phyloP scores from a whole-genome alignment of 2,329 filamentous ascomycete species.

The Cryphonectria nitschkei region DNA sequence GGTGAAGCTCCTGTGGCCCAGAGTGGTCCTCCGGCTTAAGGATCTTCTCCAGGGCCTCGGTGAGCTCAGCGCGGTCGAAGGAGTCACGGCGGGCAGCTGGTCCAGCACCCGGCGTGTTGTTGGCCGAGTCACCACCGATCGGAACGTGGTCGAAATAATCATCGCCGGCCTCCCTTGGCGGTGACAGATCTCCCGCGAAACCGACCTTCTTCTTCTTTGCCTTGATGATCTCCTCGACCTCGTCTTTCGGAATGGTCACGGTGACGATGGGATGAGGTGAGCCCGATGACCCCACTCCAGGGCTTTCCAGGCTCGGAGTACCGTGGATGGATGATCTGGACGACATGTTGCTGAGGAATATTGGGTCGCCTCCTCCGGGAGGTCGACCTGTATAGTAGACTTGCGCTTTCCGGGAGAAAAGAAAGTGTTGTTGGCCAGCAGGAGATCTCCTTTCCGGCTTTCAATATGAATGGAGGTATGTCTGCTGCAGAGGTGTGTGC shows the following conservation, averaged over 20 bases:
- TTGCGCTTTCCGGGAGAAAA: neutral
- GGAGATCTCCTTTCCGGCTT: neutral
- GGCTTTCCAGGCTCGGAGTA: neutral
- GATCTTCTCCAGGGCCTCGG: constrained; percentile 34
- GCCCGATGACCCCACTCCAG: neutral
- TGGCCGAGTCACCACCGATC: constrained; percentile 24
- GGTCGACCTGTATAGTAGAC: neutral
- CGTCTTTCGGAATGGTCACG: constrained; percentile 26
- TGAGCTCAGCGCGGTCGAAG: constrained; percentile 35
- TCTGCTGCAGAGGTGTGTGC: neutral
- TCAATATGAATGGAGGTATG: neutral
- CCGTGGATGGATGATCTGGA: neutral
- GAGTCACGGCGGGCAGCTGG: constrained; percentile 31
- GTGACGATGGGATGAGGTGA: constrained; percentile 21
- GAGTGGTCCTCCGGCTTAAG: constrained; percentile 32
- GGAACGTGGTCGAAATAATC: constrained; percentile 28
- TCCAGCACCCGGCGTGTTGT: constrained; percentile 24
- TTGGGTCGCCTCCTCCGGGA: constrained; percentile 8
- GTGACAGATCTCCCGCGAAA: constrained; percentile 32
- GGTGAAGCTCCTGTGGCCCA: constrained; percentile 19
- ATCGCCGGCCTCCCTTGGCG: constrained; percentile 20
- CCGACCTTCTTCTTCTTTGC: constrained; percentile 37
- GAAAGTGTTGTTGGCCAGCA: neutral
- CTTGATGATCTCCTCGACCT: constrained; percentile 26
- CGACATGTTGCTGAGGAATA: constrained; percentile 7